Percentiles rank a stretch among this genome's conserved stretches.
These are phyloP conservation scores for Globisporangium spinosum DNA, from an alignment of 352 stramenopile species.

Conservation along the genomic window DNA sequence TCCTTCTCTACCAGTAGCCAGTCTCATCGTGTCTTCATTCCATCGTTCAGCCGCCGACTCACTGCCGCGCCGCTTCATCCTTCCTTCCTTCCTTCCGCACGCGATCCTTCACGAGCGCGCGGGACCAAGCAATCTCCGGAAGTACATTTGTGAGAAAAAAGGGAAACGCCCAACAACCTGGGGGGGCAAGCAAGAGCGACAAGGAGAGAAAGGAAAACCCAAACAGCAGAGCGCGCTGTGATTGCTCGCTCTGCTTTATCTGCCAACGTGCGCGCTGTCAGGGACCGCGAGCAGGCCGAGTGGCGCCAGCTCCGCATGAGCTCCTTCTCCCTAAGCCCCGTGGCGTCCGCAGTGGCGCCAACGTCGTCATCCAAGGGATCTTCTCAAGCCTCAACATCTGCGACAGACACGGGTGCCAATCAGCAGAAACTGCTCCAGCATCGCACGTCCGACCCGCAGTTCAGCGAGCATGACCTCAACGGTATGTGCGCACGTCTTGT, in stretches of 20 bases:
- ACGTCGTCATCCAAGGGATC: not conserved
- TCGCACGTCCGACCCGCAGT: slow-evolving; percentile 59
- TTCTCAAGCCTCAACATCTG: not conserved
- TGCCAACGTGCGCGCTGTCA: not conserved
- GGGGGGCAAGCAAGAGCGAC: not conserved
- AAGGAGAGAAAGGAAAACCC: not conserved
- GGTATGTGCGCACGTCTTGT: slow-evolving; percentile 23
- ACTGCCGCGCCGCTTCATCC: not conserved
- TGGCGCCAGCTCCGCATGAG: slow-evolving; percentile 19
- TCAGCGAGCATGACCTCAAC: slow-evolving; percentile 51
- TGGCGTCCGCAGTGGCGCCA: not conserved
- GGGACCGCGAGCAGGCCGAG: slow-evolving; percentile 13
- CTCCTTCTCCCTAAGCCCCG: slow-evolving; percentile 19
- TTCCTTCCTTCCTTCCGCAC: not conserved
- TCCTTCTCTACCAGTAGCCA: not conserved
- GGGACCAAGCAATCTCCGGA: not conserved
- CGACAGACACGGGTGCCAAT: not conserved
- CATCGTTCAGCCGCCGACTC: not conserved
- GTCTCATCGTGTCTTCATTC: not conserved
- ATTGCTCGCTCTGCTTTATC: slow-evolving; percentile 2
- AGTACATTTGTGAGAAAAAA: not conserved
- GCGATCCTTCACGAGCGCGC: not conserved
- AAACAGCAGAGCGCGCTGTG: not conserved
- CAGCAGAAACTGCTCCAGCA: slow-evolving; percentile 36
- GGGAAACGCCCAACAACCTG: slow-evolving; percentile 2